phyloP scores from a whole-genome alignment of 805 yeast species.

The Cyberlindnera sargentensis region DNA sequence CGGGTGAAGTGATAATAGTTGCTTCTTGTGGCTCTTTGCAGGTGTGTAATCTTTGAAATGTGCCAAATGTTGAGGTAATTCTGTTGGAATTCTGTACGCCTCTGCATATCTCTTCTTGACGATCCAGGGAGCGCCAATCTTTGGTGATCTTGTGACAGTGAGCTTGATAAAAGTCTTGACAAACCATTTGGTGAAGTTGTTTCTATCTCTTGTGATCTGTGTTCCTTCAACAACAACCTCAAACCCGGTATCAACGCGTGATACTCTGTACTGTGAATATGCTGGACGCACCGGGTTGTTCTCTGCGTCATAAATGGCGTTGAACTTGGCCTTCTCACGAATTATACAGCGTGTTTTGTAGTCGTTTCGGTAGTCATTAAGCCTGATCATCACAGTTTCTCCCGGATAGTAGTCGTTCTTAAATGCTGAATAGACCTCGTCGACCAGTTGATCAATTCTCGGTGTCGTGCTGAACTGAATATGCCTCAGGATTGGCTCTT shows the following conservation, averaged over 20 bases:
- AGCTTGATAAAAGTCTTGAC: slow-evolving; percentile 84
- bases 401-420: slow-evolving; percentile 88
- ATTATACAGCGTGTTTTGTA: slow-evolving; percentile 41
- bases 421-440: slow-evolving; percentile 72
- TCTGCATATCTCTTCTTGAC: slow-evolving; percentile 72
- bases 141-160: slow-evolving; percentile 57
- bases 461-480: slow-evolving; percentile 78
- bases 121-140: slow-evolving; percentile 94
- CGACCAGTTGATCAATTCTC: slow-evolving; percentile 81
- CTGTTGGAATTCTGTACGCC: slow-evolving; percentile 57
- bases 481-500: slow-evolving; percentile 84
- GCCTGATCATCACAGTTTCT: slow-evolving; percentile 63
- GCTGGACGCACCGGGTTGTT: slow-evolving; percentile 38
- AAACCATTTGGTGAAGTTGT: slow-evolving; percentile 81
- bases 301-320: slow-evolving; percentile 32
- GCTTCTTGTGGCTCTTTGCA: slow-evolving; percentile 14
- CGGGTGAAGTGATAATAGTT: slow-evolving; percentile 4
- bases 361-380: slow-evolving; percentile 23
- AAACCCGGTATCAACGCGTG: slow-evolving; percentile 42
- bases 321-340: slow-evolving; percentile 80
- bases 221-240: slow-evolving; percentile 68
- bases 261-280: slow-evolving; percentile 64
- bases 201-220: slow-evolving; percentile 75
- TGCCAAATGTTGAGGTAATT: slow-evolving; percentile 47
- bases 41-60: slow-evolving; percentile 19